Evolutionary conservation across 2,329 filamentous ascomycete genomes (phyloP).

Genomic region (Clonostachys byssicola): DNA sequence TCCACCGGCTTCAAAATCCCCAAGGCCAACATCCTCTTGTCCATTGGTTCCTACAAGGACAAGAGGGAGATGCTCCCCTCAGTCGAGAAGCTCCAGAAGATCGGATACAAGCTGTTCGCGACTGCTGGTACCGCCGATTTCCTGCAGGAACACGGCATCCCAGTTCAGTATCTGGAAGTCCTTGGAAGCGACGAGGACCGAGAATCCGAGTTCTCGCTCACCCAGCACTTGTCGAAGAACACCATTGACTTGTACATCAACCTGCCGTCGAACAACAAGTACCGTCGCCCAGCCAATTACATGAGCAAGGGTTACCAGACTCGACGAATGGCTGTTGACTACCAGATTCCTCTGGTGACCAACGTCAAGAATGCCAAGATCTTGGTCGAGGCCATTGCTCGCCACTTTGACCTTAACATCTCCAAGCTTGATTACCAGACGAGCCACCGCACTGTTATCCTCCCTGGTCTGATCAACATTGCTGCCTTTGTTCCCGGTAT

Average conservation of each 20-base stretch:
- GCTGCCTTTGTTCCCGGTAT: constrained; percentile 77
- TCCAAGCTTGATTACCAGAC: constrained; percentile 86
- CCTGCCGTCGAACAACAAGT: constrained; percentile 96
- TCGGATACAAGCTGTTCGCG: constrained; percentile 94
- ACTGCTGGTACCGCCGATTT: constrained; percentile 97
- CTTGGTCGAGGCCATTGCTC: constrained; percentile 86
- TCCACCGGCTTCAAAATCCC: constrained; percentile 96
- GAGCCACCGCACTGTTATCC: constrained; percentile 71
- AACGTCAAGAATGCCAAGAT: constrained; percentile 99
- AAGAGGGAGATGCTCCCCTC: constrained; percentile 97
- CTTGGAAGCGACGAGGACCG: constrained; percentile 78
- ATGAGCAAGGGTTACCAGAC: constrained; percentile 98
- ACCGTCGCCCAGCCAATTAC: constrained; percentile 93
- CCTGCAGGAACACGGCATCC: constrained; percentile 85
- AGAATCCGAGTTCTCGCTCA: constrained; percentile 94
- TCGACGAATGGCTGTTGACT: constrained; percentile 94
- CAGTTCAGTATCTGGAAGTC: constrained; percentile 90
- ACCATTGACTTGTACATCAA: constrained; percentile 99
- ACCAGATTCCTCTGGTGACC: constrained; percentile 94
- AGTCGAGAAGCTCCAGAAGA: constrained; percentile 79
- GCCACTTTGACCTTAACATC: constrained; percentile 82
- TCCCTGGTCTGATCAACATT: constrained; percentile 74
- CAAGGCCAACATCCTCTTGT: constrained; percentile 91
- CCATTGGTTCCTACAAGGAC: constrained; percentile 96
- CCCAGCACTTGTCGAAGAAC: constrained; percentile 95